phyloP scores from a whole-genome alignment of 495 filamentous ascomycete genomes.

The Opeltia flavorubescens region DNA sequence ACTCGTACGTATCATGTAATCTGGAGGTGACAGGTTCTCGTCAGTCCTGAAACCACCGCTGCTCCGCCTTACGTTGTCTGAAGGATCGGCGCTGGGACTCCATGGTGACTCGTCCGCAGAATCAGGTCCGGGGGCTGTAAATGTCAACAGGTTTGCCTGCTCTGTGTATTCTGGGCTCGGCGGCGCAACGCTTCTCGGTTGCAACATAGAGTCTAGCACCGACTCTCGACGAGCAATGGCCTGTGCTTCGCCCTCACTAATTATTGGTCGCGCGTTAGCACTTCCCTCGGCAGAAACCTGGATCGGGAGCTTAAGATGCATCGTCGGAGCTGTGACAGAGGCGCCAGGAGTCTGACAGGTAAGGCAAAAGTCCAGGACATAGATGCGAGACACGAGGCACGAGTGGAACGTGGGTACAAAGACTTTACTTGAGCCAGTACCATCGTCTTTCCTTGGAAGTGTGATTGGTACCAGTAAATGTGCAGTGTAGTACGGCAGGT shows the following conservation, averaged over 20 bases:
- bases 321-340: constrained; percentile 35
- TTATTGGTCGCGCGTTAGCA: constrained; percentile 4
- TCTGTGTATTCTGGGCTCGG: constrained; percentile 9
- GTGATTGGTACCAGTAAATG: constrained; percentile 58
- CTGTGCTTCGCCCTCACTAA: constrained; percentile 7
- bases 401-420: constrained; percentile 83
- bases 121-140: background rate
- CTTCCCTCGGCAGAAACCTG: constrained; percentile 42
- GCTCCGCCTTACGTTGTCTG: too few relatives aligned
- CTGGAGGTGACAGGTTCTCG: background rate
- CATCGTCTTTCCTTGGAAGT: constrained; percentile 32
- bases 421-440: constrained; percentile 36
- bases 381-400: constrained; percentile 69
- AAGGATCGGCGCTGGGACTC: too few relatives aligned
- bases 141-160: background rate
- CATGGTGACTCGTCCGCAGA: background rate
- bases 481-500: constrained; percentile 47
- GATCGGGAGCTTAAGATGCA: constrained; percentile 59
- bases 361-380: constrained; percentile 56
- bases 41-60: background rate
- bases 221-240: constrained; percentile 14
- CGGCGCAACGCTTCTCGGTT: constrained; percentile 3
- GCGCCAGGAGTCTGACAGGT: constrained; percentile 43
- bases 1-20: background rate
- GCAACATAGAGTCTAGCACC: too few relatives aligned